These are phyloP conservation scores for Miscanthus sacchariflorus DNA, from an alignment of 202 grass and related monocot species.

Conservation along the genomic window DNA sequence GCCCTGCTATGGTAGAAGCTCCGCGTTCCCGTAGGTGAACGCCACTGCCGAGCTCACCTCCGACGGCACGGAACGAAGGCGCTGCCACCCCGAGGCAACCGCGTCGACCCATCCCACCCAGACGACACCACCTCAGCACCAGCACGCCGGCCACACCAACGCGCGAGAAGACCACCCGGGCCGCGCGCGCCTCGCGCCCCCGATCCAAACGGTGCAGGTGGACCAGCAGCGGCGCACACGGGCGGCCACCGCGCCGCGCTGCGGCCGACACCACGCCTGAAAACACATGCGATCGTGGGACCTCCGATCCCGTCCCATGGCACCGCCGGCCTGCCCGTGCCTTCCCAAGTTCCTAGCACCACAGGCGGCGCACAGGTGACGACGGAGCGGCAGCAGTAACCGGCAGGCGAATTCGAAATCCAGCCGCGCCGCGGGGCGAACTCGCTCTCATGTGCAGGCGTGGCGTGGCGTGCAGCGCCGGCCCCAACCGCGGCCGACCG, in stretches of 20 bases:
- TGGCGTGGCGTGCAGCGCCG: neutral
- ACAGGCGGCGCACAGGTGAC: neutral
- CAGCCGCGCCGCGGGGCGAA: neutral
- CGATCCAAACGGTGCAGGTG: neutral
- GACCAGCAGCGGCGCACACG: neutral
- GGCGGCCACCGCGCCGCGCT: neutral
- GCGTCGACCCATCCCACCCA: neutral
- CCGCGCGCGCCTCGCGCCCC: neutral
- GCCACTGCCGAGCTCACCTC: neutral
- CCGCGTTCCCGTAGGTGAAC: neutral
- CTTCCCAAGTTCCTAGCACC: neutral
- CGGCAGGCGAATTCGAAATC: neutral
- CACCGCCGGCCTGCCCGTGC: neutral
- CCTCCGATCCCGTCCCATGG: slow-evolving; percentile 1
- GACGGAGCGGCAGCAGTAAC: neutral
- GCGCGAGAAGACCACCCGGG: neutral
- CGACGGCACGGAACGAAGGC: neutral
- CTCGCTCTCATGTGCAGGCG: neutral
- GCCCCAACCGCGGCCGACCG: neutral
- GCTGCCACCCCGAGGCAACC: neutral
- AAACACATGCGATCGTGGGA: neutral
- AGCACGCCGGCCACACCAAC: neutral
- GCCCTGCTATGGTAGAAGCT: neutral
- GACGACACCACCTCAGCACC: neutral
- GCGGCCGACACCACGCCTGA: neutral